Evolutionary conservation across 2,329 filamentous ascomycete genomes (phyloP).

Genomic region (Penicillium sp.): DNA sequence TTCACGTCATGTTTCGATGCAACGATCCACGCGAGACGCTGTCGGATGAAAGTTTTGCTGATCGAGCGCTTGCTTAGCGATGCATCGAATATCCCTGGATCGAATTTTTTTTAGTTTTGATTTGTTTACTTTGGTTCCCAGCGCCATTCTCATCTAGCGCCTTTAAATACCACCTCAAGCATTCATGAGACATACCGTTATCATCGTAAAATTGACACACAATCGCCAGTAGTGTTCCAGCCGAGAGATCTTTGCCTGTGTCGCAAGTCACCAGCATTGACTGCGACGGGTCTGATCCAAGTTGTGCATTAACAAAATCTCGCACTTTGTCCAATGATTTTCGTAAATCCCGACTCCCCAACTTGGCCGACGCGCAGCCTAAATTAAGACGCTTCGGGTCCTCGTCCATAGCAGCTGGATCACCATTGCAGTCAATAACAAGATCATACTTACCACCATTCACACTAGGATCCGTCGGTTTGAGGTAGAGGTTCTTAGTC

Average conservation of each 20-base stretch:
- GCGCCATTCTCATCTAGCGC: constrained; percentile 20
- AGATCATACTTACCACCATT: constrained; percentile 47
- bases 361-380: constrained; percentile 68
- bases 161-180: constrained; percentile 10
- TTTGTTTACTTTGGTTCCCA: constrained; percentile 17
- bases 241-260: constrained; percentile 75
- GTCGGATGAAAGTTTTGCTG: constrained; percentile 75
- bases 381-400: constrained; percentile 51
- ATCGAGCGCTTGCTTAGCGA: constrained; percentile 41
- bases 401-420: constrained; percentile 35
- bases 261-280: constrained; percentile 66
- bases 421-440: constrained; percentile 43
- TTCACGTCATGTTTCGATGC: constrained; percentile 75
- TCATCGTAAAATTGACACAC: constrained; percentile 72
- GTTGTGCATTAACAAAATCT: constrained; percentile 50
- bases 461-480: constrained; percentile 26
- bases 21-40: constrained; percentile 78
- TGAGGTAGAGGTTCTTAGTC: constrained; percentile 37
- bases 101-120: not conserved
- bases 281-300: constrained; percentile 30
- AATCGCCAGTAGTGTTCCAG: constrained; percentile 74
- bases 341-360: constrained; percentile 80
- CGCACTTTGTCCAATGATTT: constrained; percentile 64
- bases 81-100: constrained; percentile 33
- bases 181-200: constrained; percentile 48